Evolutionary conservation across 2,329 filamentous ascomycete species (phyloP), one percentile per base, ranked within the genome.

Genomic region (Talaromyces sp.): DNA sequence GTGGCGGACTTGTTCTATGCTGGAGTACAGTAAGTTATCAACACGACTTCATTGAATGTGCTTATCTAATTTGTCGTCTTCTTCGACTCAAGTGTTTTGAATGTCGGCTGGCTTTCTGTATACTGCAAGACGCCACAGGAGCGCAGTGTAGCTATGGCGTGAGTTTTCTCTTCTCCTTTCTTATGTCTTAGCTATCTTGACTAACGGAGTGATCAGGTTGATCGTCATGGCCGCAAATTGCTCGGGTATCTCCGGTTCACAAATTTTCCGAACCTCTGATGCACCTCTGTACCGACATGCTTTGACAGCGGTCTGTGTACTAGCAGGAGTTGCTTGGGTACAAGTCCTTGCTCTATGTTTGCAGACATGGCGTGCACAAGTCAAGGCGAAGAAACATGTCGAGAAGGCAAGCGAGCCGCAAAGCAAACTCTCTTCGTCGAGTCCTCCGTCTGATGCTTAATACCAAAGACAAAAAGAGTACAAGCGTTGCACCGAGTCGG

Each of bases 201-300:
- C 54, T 57, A 39, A 55, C 16, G 25, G 52, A 58, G 37, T 21
- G 6, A 40, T 62, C 58, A 76, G 73, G 2, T 66, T 77, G 56
- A 71, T 86, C 58, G 85, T 87, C 64, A 86, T 86, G 84, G 81
- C 82, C 21, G 85, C 83, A 55, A 87, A 87, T 66, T 54, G 52
- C 42, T 52, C 63, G 7, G 63, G 63, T 16, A 64, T 64, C 18
- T 44, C 63, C 23, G 63, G 63, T 18, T 57, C 50, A 12, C 63
- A 64, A 44, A 54, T 64, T 16, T 64, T 64, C 54, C 59, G 63
- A 14, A 64, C 63, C 3, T 33, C 52, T n/a, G 63, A 64, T 25
- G 63, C 63, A 16, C 63, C 63, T 33, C 63, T 61, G 16, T 64
- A 64, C 31, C 40, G 52, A 2, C 59, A 58, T 56, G 63, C 58